These are phyloP conservation scores for Apium graveolens DNA, from an alignment of 129 eudicot genomes.

Conservation along the genomic window DNA sequence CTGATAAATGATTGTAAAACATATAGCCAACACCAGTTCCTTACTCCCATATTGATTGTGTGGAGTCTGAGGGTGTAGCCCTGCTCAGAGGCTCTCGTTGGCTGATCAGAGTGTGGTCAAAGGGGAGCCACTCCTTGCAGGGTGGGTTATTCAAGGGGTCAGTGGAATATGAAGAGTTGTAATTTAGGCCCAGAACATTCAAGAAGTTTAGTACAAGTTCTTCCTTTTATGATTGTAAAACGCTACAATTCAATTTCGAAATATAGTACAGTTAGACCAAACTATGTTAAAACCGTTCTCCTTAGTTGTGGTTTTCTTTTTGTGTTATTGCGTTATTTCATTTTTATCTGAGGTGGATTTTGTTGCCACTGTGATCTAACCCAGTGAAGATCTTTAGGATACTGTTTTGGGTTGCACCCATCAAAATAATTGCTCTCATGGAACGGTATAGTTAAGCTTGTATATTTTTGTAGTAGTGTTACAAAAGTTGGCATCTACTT, in stretches of 20 bases:
- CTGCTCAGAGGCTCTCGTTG: background rate
- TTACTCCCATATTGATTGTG: background rate
- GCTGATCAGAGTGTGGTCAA: background rate
- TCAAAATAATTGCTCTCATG: background rate
- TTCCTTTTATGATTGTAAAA: background rate
- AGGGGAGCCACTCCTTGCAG: background rate
- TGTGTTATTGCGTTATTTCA: background rate
- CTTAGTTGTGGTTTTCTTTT: background rate
- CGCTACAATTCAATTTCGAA: background rate
- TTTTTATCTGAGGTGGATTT: background rate
- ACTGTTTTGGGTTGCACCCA: background rate
- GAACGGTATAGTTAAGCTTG: conserved; percentile 1
- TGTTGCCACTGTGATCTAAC: background rate
- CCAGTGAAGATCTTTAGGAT: background rate
- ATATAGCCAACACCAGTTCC: background rate
- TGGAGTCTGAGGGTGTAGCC: background rate
- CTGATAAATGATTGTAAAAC: background rate
- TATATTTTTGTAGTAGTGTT: background rate
- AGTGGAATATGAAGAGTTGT: background rate
- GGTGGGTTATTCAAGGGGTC: background rate
- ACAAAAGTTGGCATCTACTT: background rate
- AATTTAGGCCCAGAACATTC: background rate
- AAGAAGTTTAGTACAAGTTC: background rate
- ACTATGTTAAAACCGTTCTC: background rate
- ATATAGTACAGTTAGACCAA: background rate